Conservation (phyloP, 305 asterid species). For the Fraxinus angustifolia region DNA sequence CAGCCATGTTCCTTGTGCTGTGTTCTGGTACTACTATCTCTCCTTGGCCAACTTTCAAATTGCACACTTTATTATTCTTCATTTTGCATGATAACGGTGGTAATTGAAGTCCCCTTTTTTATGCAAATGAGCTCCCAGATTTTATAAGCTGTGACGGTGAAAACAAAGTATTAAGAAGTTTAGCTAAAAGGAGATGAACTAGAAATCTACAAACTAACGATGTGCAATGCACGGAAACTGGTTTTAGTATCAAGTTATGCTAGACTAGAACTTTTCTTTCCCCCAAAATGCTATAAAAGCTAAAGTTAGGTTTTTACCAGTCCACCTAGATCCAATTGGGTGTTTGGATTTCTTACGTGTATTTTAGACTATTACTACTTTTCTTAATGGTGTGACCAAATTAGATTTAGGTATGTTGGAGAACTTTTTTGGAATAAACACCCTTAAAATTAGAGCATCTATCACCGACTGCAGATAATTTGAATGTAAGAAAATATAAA, state of each 20-base stretch:
- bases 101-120: neutral
- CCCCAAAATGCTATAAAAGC: neutral
- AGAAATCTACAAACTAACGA: neutral
- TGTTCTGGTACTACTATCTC: conserved; percentile 66
- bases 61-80: neutral
- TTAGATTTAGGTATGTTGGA: neutral
- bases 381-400: neutral
- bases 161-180: neutral
- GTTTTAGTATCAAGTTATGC: neutral
- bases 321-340: neutral
- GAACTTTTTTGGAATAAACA: neutral
- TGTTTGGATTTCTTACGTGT: neutral
- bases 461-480: neutral
- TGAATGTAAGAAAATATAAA: neutral
- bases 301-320: neutral
- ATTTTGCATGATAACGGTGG: neutral
- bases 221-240: neutral
- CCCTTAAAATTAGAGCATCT: neutral
- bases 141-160: neutral
- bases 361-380: neutral
- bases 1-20: conserved; percentile 74
- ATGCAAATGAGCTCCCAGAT: neutral
- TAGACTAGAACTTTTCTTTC: neutral
- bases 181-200: neutral
- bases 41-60: conserved; percentile 4